phyloP scores from a whole-genome alignment of 169 alveolate genomes.

The Cryptosporidium ryanae region DNA sequence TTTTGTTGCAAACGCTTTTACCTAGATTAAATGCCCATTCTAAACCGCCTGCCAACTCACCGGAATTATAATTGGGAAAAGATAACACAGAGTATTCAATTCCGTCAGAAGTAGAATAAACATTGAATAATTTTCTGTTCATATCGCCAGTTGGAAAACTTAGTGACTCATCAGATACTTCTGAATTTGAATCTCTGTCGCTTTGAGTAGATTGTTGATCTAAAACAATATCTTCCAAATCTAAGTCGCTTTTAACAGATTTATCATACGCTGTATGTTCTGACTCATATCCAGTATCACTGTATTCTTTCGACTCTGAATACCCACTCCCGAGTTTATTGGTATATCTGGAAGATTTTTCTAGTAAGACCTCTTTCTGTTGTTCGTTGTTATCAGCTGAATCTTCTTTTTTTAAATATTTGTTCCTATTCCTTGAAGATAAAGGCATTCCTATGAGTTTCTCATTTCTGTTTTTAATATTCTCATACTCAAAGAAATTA shows the following conservation, averaged over 20 bases:
- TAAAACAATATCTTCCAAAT: not conserved
- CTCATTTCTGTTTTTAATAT: conserved; percentile 6
- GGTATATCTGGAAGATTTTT: no score
- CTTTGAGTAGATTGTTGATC: not conserved
- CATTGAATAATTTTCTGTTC: not conserved
- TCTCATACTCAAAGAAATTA: conserved; percentile 42
- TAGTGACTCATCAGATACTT: not conserved
- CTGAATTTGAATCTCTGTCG: not conserved
- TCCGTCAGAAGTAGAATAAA: not conserved
- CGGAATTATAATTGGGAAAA: not conserved
- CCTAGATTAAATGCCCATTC: conserved; percentile 31
- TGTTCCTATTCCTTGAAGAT: no score
- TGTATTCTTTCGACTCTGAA: no score
- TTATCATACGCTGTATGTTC: not conserved
- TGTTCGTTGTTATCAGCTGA: no score
- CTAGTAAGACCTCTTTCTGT: no score
- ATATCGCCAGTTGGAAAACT: not conserved
- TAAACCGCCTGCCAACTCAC: conserved; percentile 34
- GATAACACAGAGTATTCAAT: not conserved
- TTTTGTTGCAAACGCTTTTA: conserved; percentile 5
- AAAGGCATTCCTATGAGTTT: not conserved
- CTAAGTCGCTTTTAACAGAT: not conserved
- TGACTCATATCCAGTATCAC: not conserved
- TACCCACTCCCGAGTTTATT: no score
- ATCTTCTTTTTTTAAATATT: no score